phyloP scores from a whole-genome alignment of 192 early-diverging fungal genomes.

The Coemansia sp. region DNA sequence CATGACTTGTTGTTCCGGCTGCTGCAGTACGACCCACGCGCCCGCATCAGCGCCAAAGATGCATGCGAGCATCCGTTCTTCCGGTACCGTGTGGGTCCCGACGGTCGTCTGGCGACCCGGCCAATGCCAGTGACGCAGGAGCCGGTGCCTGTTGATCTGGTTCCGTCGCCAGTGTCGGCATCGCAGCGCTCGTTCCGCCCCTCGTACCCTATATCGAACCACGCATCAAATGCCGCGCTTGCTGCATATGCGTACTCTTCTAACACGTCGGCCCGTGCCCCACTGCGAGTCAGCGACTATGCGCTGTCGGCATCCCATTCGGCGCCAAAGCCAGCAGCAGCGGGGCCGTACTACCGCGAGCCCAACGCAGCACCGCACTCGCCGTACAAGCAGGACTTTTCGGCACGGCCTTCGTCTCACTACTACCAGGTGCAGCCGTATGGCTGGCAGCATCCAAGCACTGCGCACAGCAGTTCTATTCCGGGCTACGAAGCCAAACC shows the following conservation, averaged over 20 bases:
- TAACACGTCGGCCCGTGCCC: conserved; percentile 12
- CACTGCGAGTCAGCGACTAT: conserved; percentile 38
- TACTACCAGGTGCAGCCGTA: conserved; percentile 9
- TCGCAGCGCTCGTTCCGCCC: conserved; percentile 34
- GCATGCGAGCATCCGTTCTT: conserved; percentile 89
- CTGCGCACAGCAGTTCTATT: neutral
- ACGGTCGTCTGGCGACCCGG: conserved; percentile 35
- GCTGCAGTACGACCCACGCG: conserved; percentile 75
- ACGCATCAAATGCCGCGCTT: conserved; percentile 10
- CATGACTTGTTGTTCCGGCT: conserved; percentile 71
- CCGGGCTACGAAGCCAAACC: conserved; percentile 2
- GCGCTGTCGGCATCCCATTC: conserved; percentile 20
- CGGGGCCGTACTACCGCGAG: conserved; percentile 36
- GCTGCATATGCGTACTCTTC: conserved; percentile 19
- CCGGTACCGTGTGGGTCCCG: conserved; percentile 55
- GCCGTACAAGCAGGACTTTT: conserved; percentile 7
- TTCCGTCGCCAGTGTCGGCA: conserved; percentile 4
- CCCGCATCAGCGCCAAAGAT: conserved; percentile 78
- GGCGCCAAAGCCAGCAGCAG: neutral
- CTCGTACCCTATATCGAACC: conserved; percentile 7
- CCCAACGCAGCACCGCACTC: conserved; percentile 2
- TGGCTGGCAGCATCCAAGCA: conserved; percentile 27
- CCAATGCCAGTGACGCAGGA: conserved; percentile 4
- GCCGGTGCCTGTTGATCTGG: conserved; percentile 15
- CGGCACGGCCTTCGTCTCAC: conserved; percentile 10